Conservation (phyloP, 2,329 filamentous ascomycete species). For the Pyrenophora tritici-repentis region DNA sequence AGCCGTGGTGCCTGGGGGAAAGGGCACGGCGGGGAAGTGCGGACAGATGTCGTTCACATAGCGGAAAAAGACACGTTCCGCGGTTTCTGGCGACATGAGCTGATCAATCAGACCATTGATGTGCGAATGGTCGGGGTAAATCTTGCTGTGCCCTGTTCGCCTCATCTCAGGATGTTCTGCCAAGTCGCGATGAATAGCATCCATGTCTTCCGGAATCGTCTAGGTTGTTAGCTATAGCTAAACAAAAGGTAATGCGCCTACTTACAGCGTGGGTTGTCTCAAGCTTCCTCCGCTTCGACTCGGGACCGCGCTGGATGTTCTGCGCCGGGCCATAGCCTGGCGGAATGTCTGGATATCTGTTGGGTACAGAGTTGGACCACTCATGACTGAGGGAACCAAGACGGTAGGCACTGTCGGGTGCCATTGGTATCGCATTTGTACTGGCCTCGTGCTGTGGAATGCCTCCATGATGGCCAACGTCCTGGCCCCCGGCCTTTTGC, state of each 20-base stretch:
- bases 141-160: constrained; percentile 34
- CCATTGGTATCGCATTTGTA: constrained; percentile 15
- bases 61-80: constrained; percentile 61
- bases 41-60: constrained; percentile 61
- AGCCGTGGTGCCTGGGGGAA: constrained; percentile 60
- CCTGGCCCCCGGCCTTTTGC: constrained; percentile 38
- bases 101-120: constrained; percentile 48
- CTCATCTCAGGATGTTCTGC: constrained; percentile 44
- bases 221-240: constrained; percentile 15
- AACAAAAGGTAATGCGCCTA: neutral
- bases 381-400: constrained; percentile 37
- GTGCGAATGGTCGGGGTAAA: constrained; percentile 44
- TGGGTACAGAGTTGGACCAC: constrained; percentile 28
- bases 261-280: constrained; percentile 37
- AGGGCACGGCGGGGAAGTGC: constrained; percentile 63
- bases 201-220: constrained; percentile 47
- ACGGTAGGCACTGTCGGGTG: constrained; percentile 32
- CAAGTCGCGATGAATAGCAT: constrained; percentile 44
- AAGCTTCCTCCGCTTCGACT: constrained; percentile 41
- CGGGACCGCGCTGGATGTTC: constrained; percentile 35
- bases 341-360: constrained; percentile 33
- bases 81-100: constrained; percentile 58
- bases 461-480: constrained; percentile 28
- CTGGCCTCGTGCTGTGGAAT: constrained; percentile 28
- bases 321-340: constrained; percentile 42